Conservation (phyloP, 768 basidiomycete genomes). For the Pleurotus giganteus region DNA sequence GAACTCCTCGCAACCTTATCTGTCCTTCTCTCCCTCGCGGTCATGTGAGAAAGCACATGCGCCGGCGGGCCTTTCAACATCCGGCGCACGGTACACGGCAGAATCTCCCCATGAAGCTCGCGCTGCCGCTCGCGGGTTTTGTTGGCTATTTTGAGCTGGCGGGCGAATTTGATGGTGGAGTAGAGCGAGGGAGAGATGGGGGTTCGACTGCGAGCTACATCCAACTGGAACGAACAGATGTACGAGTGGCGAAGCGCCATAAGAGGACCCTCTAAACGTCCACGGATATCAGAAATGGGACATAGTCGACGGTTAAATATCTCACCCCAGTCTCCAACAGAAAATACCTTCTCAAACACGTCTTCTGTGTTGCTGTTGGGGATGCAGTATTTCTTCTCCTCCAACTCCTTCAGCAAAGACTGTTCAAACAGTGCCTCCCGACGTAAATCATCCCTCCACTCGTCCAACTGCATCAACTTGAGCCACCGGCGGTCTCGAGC, state of each 20-base stretch:
- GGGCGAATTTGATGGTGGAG: constrained; percentile 49
- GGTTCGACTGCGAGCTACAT: constrained; percentile 36
- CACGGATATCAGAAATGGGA: not conserved
- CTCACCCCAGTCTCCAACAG: constrained; percentile 39
- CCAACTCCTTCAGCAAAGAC: constrained; percentile 16
- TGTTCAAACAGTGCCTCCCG: constrained; percentile 37
- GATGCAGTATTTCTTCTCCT: too few relatives aligned
- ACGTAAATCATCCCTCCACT: constrained; percentile 26
- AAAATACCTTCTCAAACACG: constrained; percentile 20
- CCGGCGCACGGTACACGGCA: constrained; percentile 43
- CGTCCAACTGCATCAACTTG: constrained; percentile 28
- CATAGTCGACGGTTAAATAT: constrained; percentile 8
- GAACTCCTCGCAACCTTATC: constrained; percentile 50
- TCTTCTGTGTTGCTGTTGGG: too few relatives aligned
- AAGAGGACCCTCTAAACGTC: not conserved
- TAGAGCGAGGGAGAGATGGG: constrained; percentile 51
- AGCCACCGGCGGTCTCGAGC: constrained; percentile 42
- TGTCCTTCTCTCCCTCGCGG: constrained; percentile 38
- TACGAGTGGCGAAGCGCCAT: not conserved
- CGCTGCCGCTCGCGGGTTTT: constrained; percentile 61
- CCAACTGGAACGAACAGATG: constrained; percentile 23
- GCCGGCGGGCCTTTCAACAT: constrained; percentile 61
- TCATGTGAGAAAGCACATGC: constrained; percentile 53
- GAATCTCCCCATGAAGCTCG: constrained; percentile 63
- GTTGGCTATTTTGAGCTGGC: constrained; percentile 58